Evolutionary conservation across 148 eudicot species (phyloP).

Genomic region (Gaultheria prostrata): DNA sequence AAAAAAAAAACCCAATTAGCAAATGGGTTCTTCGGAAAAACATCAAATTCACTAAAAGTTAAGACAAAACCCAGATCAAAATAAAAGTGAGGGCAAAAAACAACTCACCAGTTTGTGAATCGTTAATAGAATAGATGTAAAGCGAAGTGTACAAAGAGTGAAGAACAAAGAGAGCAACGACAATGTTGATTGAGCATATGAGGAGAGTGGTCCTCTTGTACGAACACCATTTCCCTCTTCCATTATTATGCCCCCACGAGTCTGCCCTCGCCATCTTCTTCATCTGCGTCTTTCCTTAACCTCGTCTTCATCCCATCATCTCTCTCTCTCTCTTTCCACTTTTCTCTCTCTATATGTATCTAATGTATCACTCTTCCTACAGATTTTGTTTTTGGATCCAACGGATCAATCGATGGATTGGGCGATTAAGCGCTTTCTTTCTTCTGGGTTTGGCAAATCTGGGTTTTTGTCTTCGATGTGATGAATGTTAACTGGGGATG

Average conservation of each 20-base stretch:
- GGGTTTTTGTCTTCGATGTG: background rate
- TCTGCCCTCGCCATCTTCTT: conserved; percentile 60
- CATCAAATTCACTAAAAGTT: background rate
- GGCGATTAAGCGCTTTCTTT: background rate
- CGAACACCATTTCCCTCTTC: conserved; percentile 62
- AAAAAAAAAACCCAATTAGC: background rate
- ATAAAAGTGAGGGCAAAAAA: background rate
- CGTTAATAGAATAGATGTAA: conserved; percentile 45
- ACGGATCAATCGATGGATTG: conserved; percentile 11
- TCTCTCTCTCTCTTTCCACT: conserved; percentile 13
- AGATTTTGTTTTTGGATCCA: background rate
- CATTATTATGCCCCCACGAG: conserved; percentile 32
- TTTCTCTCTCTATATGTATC: background rate
- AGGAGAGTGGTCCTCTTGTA: conserved; percentile 65
- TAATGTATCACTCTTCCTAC: background rate
- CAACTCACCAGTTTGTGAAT: conserved; percentile 38
- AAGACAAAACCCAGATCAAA: background rate
- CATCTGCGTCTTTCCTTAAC: conserved; percentile 26
- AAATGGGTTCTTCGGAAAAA: background rate
- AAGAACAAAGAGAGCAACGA: conserved; percentile 68
- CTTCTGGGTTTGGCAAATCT: conserved; percentile 1
- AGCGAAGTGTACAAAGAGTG: conserved; percentile 63
- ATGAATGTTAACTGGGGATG: background rate
- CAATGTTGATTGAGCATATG: conserved; percentile 75
- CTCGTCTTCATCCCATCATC: conserved; percentile 53